Evolutionary conservation across 192 early-diverging fungal species (phyloP).

Genomic region (Coemansia umbellata): DNA sequence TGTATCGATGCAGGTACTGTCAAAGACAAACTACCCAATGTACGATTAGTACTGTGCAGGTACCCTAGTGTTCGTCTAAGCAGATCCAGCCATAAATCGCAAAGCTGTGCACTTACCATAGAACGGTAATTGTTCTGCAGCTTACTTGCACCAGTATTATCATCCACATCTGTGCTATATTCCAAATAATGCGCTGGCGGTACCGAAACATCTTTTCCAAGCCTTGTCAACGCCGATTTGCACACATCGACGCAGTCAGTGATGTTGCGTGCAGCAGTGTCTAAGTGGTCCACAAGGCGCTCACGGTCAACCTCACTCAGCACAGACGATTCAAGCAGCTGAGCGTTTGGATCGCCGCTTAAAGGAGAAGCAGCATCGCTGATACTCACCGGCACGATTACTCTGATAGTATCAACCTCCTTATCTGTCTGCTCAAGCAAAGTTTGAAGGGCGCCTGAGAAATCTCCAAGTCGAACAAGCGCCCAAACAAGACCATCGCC

Average conservation of each 20-base stretch:
- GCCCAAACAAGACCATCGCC: slow-evolving; percentile 44
- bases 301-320: slow-evolving; percentile 34
- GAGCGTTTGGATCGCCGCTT: too few relatives aligned
- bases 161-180: slow-evolving; percentile 3
- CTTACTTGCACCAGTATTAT: not conserved
- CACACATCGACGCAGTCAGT: slow-evolving; percentile 35
- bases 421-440: slow-evolving; percentile 28
- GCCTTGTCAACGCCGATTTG: slow-evolving; percentile 23
- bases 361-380: not conserved
- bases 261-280: slow-evolving; percentile 18
- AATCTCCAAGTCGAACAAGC: slow-evolving; percentile 40
- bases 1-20: slow-evolving; percentile 3
- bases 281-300: slow-evolving; percentile 35
- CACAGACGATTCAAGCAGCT: not conserved
- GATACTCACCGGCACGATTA: slow-evolving; percentile 8
- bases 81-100: slow-evolving; percentile 45
- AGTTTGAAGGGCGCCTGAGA: slow-evolving; percentile 38
- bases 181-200: not conserved
- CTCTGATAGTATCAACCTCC: slow-evolving; percentile 16
- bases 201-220: slow-evolving; percentile 20
- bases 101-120: slow-evolving; percentile 37
- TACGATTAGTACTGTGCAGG: slow-evolving; percentile 34
- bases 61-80: slow-evolving; percentile 30
- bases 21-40: slow-evolving; percentile 13
- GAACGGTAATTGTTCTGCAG: slow-evolving; percentile 24